These are phyloP conservation scores for Coemansia sp. DNA, from an alignment of 192 early-diverging fungal genomes.

Conservation along the genomic window DNA sequence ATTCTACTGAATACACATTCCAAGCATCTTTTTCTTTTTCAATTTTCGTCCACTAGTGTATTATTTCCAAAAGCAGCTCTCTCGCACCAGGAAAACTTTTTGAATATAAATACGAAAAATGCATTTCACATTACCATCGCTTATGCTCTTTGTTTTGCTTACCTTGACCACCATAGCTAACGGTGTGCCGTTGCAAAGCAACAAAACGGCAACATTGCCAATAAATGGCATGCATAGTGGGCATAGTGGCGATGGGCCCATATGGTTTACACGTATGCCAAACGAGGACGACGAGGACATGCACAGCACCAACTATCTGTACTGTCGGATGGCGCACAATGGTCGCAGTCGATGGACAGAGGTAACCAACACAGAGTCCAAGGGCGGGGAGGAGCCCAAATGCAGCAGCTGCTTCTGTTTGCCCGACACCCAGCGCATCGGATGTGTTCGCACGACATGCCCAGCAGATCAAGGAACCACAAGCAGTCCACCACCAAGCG, in stretches of 20 bases:
- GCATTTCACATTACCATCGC: background rate
- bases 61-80: background rate
- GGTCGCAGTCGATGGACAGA: slow-evolving; percentile 29
- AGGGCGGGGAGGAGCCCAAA: background rate
- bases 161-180: background rate
- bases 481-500: background rate
- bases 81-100: background rate
- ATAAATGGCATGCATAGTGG: background rate
- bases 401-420: slow-evolving; percentile 44
- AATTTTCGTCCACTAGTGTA: background rate
- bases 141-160: background rate
- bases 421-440: slow-evolving; percentile 32
- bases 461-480: background rate
- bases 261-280: slow-evolving; percentile 36
- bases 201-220: background rate
- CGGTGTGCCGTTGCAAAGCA: background rate
- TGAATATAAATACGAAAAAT: background rate
- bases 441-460: slow-evolving; percentile 11
- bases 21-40: background rate
- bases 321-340: slow-evolving; percentile 43
- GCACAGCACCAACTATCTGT: slow-evolving; percentile 26
- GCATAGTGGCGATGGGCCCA: slow-evolving; percentile 5
- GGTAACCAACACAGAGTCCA: background rate
- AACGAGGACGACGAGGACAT: slow-evolving; percentile 1
- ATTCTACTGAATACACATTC: background rate